Evolutionary conservation across 768 basidiomycete genomes (phyloP).

Genomic region (Lyophyllum shimeji): DNA sequence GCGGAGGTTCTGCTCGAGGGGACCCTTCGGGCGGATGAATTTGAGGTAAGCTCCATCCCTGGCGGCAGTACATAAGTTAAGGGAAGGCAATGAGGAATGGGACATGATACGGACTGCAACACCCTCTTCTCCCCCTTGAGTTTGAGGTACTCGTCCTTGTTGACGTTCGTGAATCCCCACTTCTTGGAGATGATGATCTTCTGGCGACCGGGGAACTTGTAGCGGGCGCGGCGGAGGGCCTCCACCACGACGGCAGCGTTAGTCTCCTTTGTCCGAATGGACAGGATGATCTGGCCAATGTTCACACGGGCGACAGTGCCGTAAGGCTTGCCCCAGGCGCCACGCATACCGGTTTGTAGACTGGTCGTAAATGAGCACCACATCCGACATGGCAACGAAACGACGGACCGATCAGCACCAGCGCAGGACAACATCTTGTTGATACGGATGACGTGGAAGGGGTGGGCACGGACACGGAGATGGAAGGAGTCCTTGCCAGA

Average conservation of each 20-base stretch:
- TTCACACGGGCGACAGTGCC: conserved; percentile 94
- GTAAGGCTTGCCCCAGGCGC: conserved; percentile 99
- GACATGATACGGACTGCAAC: conserved; percentile 62
- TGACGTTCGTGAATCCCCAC: conserved; percentile 98
- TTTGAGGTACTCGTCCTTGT: conserved; percentile 83
- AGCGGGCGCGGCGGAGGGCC: conserved; percentile 94
- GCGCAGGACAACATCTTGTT: conserved; percentile 99
- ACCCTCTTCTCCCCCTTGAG: conserved; percentile 91
- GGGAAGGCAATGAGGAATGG: not conserved
- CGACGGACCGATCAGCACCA: conserved; percentile 90
- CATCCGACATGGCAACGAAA: not conserved
- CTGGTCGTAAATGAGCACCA: conserved; percentile 32
- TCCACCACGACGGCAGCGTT: conserved; percentile 91
- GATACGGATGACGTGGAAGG: conserved; percentile 98
- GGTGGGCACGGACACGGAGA: conserved; percentile 93
- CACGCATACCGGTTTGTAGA: conserved; percentile 97
- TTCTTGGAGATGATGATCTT: conserved; percentile 97
- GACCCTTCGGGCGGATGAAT: conserved; percentile 88
- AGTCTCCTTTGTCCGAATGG: conserved; percentile 86
- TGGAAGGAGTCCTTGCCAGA: conserved; percentile 99
- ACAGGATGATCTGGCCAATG: conserved; percentile 92
- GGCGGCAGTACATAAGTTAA: conserved; percentile 1
- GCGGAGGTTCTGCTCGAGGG: conserved; percentile 81
- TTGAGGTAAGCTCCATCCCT: conserved; percentile 96
- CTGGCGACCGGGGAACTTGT: conserved; percentile 99